A percentile compares a stretch with the other conserved stretches of the same genome.
phyloP scores from a whole-genome alignment of 2,329 filamentous ascomycete genomes.

The Microascus cirrosus region DNA sequence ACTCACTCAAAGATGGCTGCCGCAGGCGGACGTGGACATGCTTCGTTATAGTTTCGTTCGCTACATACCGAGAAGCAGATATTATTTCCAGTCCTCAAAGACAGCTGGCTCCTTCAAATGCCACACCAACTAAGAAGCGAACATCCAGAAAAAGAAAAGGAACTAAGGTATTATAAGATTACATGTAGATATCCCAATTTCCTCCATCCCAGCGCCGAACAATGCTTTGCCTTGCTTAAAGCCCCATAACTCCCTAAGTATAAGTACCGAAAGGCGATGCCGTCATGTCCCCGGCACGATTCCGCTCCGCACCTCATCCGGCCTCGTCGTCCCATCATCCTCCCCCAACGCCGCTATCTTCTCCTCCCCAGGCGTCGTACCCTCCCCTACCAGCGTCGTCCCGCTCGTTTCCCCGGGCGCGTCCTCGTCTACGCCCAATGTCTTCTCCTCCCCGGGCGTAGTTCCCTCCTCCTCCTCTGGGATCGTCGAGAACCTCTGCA shows the following conservation, averaged over 20 bases:
- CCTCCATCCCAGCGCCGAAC: background rate
- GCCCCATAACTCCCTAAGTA: background rate
- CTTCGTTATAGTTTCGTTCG: too few relatives aligned
- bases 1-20: too few relatives aligned
- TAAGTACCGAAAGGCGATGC: background rate
- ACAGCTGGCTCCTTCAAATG: background rate
- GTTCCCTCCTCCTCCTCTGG: slow-evolving; percentile 47
- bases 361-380: background rate
- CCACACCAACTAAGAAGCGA: slow-evolving; percentile 4
- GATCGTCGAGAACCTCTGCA: slow-evolving; percentile 76
- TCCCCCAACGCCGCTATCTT: background rate
- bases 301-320: background rate
- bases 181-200: background rate
- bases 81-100: background rate
- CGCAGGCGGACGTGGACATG: too few relatives aligned
- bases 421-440: background rate
- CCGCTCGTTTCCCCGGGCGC: background rate
- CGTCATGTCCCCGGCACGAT: background rate
- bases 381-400: background rate
- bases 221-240: background rate
- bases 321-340: background rate
- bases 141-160: slow-evolving; percentile 9
- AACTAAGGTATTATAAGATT: slow-evolving; percentile 5
- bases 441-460: background rate
- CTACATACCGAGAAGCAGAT: slow-evolving; percentile 3